These are phyloP conservation scores for Malassezia sp. DNA, from an alignment of 1,284 basidiomycete species.

Conservation along the genomic window DNA sequence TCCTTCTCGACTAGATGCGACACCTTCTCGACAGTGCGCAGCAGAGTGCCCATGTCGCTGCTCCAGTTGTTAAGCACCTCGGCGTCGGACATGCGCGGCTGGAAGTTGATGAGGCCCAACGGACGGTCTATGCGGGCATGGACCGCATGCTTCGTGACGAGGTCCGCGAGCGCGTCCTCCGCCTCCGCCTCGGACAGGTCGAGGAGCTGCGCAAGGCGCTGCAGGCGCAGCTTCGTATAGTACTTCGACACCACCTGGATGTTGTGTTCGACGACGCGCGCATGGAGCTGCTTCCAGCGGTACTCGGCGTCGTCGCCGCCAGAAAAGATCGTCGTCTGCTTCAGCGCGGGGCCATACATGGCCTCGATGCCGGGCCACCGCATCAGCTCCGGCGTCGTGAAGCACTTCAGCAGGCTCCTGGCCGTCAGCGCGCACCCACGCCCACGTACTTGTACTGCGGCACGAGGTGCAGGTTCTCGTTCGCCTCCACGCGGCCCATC, in stretches of 20 bases:
- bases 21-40: slow-evolving; percentile 45
- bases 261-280: slow-evolving; percentile 93
- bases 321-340: slow-evolving; percentile 69
- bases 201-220: slow-evolving; percentile 71
- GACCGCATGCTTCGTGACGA: slow-evolving; percentile 77
- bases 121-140: slow-evolving; percentile 92
- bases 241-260: slow-evolving; percentile 87
- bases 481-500: slow-evolving; percentile 68
- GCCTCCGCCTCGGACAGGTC: slow-evolving; percentile 72
- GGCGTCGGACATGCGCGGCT: slow-evolving; percentile 26
- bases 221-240: slow-evolving; percentile 81
- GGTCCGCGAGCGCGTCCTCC: slow-evolving; percentile 72
- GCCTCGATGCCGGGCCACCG: slow-evolving; percentile 92
- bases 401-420: slow-evolving; percentile 93
- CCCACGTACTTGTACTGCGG: too few relatives aligned
- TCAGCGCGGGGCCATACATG: slow-evolving; percentile 74
- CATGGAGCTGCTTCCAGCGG: slow-evolving; percentile 90
- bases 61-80: slow-evolving; percentile 85
- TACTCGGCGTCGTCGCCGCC: slow-evolving; percentile 53
- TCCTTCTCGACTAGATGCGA: slow-evolving; percentile 43
- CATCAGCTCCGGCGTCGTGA: slow-evolving; percentile 90
- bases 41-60: slow-evolving; percentile 78
- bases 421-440: too few relatives aligned
- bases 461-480: slow-evolving; percentile 60
- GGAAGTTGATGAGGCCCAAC: slow-evolving; percentile 72